phyloP scores from a whole-genome alignment of 1,139 yeast genomes.

The Debaryomyces sp. region DNA sequence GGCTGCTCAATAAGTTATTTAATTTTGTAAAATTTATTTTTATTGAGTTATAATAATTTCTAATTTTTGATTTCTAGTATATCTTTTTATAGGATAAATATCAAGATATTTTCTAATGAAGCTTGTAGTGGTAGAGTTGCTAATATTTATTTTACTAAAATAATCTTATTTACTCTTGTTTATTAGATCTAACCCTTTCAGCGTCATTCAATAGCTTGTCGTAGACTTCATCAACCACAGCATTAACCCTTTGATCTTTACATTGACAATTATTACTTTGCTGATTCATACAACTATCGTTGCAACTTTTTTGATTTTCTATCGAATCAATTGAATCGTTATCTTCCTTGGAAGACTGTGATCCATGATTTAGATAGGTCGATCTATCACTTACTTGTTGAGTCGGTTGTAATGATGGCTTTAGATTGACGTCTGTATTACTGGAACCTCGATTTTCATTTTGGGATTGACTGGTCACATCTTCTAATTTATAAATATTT shows the following conservation, averaged over 20 bases:
- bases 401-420: constrained; percentile 4
- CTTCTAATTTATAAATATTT: constrained; percentile 43
- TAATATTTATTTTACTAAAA: background rate
- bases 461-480: constrained; percentile 5
- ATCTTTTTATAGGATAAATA: background rate
- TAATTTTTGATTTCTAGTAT: constrained; percentile 5
- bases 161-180: constrained; percentile 15
- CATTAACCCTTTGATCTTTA: constrained; percentile 26
- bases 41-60: constrained; percentile 3
- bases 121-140: background rate
- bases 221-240: constrained; percentile 65
- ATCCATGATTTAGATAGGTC: background rate
- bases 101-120: background rate
- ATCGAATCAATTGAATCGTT: constrained; percentile 34
- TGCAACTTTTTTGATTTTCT: constrained; percentile 14
- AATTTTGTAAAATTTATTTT: constrained; percentile 3
- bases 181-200: constrained; percentile 61
- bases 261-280: background rate
- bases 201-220: constrained; percentile 71
- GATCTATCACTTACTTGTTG: background rate
- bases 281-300: constrained; percentile 10
- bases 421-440: background rate
- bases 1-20: constrained; percentile 48
- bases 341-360: constrained; percentile 19
- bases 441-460: constrained; percentile 3